Evolutionary conservation across 2,329 filamentous ascomycete genomes (phyloP).

Genomic region (Sarocladium oryzae): DNA sequence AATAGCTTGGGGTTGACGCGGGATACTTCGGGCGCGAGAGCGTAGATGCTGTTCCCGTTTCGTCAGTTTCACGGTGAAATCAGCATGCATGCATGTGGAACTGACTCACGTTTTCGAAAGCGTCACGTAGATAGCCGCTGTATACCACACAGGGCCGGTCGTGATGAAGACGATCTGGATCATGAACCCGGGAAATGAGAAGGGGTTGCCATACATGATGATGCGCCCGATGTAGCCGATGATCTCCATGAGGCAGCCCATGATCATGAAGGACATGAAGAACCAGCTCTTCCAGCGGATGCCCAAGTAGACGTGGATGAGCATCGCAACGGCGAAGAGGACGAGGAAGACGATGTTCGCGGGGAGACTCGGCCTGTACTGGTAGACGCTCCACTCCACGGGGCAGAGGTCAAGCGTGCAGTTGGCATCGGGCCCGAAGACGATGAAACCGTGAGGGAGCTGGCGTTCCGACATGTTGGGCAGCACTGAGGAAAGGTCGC

Average conservation of each 20-base stretch:
- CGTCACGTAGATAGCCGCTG: conserved; percentile 60
- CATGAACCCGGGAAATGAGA: conserved; percentile 51
- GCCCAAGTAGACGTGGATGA: conserved; percentile 33
- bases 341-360: conserved; percentile 36
- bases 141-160: conserved; percentile 33
- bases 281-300: conserved; percentile 34
- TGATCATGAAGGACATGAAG: conserved; percentile 41
- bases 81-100: too few species aligned
- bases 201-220: conserved; percentile 50
- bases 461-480: background rate
- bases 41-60: conserved; percentile 37
- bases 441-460: conserved; percentile 10
- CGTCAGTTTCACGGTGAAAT: too few species aligned
- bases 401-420: conserved; percentile 44
- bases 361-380: conserved; percentile 38
- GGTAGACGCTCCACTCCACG: conserved; percentile 37
- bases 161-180: conserved; percentile 51
- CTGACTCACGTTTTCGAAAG: conserved; percentile 33
- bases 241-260: conserved; percentile 51
- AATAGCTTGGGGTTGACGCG: conserved; percentile 34
- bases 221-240: conserved; percentile 56
- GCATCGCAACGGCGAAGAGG: conserved; percentile 40
- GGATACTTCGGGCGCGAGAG: conserved; percentile 30
- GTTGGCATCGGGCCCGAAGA: conserved; percentile 40
- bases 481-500: background rate